Evolutionary conservation across 139 green algal genomes (phyloP), one percentile per base, ranked within the genome.

Genomic region (Gonium pectorale): DNA sequence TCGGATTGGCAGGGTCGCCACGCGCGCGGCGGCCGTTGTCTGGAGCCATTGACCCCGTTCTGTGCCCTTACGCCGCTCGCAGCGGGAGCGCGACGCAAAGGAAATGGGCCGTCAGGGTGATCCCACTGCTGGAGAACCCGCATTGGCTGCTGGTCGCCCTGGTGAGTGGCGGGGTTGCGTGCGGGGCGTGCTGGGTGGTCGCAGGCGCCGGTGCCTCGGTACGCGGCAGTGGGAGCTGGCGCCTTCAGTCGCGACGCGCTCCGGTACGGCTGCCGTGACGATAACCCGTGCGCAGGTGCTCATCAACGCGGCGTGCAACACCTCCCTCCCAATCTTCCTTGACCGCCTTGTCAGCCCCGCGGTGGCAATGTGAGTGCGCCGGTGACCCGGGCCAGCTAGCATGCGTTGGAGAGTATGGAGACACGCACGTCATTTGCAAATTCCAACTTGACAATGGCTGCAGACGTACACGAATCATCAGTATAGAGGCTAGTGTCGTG

Each of bases 241-340:
- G n/a, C n/a, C n/a, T n/a, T n/a, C n/a, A n/a, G n/a, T n/a, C n/a
- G n/a, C n/a, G n/a, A n/a, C n/a, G n/a, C n/a, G n/a, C n/a, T n/a
- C n/a, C n/a, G n/a, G n/a, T n/a, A n/a, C n/a, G n/a, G n/a, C n/a
- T n/a, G n/a, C n/a, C n/a, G n/a, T n/a, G n/a, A n/a, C n/a, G n/a
- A n/a, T n/a, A n/a, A n/a, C n/a, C n/a, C n/a, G n/a, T n/a, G n/a
- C 17, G 4, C 60, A 83, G 77, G 62, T 73, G 15, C 68, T 93
- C 13, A 84, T 87, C 70, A 97, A 97, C 71, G 89, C 93, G 13
- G 79, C 27, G 7, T 64, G 69, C 37, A 90, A 91, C 86, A 85
- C 89, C 82, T 90, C 94, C 2, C 91, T 98, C 26, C 95, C 95
- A 0, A 86, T 97, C 41, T 95, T 97, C 64, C 79, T 97, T 41